A percentile compares a stretch with the other conserved stretches of the same genome.
phyloP scores from a whole-genome alignment of 2,329 filamentous ascomycete species.

The Seiridium unicorne region DNA sequence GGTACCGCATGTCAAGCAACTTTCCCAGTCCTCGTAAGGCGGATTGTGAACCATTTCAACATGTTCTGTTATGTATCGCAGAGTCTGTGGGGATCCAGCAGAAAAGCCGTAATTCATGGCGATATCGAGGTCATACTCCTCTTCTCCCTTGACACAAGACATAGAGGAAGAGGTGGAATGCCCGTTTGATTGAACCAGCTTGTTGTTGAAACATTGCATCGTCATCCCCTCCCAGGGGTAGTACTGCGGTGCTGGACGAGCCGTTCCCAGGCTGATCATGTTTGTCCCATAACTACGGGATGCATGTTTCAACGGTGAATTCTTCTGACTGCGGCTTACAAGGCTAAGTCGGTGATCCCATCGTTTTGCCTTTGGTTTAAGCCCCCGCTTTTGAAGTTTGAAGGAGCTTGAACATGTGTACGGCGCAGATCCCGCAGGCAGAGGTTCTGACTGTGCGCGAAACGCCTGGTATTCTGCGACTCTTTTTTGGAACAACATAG shows the following conservation, averaged over 20 bases:
- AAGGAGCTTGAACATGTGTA: too few species aligned
- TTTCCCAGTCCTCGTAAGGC: conserved; percentile 71
- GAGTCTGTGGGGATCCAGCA: conserved; percentile 65
- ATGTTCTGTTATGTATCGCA: conserved; percentile 73
- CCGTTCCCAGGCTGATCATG: conserved; percentile 5
- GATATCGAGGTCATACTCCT: conserved; percentile 26
- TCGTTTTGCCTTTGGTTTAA: not conserved
- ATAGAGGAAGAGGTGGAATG: not conserved
- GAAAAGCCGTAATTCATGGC: conserved; percentile 76
- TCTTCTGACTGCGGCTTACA: not conserved
- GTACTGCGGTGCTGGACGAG: conserved; percentile 6
- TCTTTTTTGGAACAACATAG: too few species aligned
- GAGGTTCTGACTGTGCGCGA: too few species aligned
- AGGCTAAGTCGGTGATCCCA: not conserved
- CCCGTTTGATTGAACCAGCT: not conserved
- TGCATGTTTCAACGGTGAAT: not conserved
- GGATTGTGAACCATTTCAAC: conserved; percentile 73
- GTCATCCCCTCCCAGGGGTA: not conserved
- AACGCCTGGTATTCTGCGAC: too few species aligned
- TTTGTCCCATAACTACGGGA: not conserved
- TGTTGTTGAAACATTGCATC: not conserved
- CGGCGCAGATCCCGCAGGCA: too few species aligned
- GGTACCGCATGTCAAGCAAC: conserved; percentile 63
- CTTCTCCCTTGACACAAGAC: not conserved
- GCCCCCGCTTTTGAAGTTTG: too few species aligned